Conservation (phyloP, 2,329 filamentous ascomycete species). For the Proliferodiscus dingleyae region DNA sequence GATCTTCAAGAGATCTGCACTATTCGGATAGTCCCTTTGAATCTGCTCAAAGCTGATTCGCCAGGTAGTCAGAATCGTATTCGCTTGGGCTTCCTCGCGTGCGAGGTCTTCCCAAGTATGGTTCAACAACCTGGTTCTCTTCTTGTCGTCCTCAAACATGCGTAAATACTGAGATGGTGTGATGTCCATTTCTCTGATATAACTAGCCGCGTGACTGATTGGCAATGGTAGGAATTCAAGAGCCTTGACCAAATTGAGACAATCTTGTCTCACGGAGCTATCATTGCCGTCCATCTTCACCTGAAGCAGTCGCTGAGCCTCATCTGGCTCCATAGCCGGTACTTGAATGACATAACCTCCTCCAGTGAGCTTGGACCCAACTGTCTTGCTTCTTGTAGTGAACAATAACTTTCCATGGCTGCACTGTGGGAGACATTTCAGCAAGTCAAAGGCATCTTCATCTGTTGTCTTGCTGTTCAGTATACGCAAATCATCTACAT, state of each 20-base stretch:
- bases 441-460: not conserved
- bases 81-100: constrained; percentile 29
- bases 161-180: not conserved
- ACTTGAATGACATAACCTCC: not conserved
- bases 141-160: not conserved
- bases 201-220: constrained; percentile 19
- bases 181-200: not conserved
- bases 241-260: not conserved
- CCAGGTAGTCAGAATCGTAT: constrained; percentile 34
- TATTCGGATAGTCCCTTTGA: constrained; percentile 12
- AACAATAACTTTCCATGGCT: constrained; percentile 3
- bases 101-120: constrained; percentile 20
- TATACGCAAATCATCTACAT: constrained; percentile 27
- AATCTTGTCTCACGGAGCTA: not conserved
- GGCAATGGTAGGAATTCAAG: constrained; percentile 22
- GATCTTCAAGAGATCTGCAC: constrained; percentile 10
- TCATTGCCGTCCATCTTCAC: constrained; percentile 12
- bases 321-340: not conserved
- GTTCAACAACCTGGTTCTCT: not conserved
- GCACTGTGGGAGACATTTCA: not conserved
- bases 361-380: not conserved
- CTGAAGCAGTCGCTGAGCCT: constrained; percentile 6
- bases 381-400: constrained; percentile 8
- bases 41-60: constrained; percentile 34
- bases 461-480: not conserved